Evolutionary conservation across 139 green algal species (phyloP).

Genomic region (Closterium sp.): DNA sequence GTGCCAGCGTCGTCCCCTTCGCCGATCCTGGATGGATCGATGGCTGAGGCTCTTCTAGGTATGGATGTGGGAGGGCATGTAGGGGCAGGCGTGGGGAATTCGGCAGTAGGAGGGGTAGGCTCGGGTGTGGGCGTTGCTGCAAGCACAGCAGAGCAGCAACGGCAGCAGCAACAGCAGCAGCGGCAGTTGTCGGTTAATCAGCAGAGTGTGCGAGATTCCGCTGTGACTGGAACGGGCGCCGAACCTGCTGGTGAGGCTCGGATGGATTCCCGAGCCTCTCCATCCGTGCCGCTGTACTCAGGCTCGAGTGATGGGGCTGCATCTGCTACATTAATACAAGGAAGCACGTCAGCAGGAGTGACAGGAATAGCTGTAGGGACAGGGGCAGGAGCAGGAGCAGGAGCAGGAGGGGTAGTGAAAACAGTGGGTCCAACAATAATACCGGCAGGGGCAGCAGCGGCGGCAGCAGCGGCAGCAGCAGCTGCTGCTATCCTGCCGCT

Average conservation of each 20-base stretch:
- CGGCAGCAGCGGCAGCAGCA: background rate
- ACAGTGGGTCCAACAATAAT: background rate
- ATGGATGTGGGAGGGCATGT: background rate
- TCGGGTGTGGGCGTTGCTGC: background rate
- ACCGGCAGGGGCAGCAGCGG: background rate
- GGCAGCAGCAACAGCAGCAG: background rate
- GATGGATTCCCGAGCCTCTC: background rate
- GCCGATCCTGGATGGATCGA: background rate
- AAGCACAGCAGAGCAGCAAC: background rate
- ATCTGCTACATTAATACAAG: background rate
- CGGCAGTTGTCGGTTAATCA: background rate
- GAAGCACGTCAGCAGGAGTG: background rate
- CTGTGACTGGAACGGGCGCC: background rate
- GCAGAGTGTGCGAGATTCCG: too few relatives aligned
- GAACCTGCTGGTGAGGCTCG: conserved; percentile 4
- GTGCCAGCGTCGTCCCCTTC: background rate
- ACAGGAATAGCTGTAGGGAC: background rate
- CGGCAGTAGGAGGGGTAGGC: background rate
- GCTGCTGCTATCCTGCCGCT: background rate
- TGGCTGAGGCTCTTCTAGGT: background rate
- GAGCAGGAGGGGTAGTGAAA: background rate
- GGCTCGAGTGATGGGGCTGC: background rate
- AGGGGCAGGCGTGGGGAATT: background rate
- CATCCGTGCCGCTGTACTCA: background rate
- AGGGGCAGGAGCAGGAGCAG: background rate